Conservation (phyloP, 2,329 filamentous ascomycete genomes). For the Gliomastix tumulicola region DNA sequence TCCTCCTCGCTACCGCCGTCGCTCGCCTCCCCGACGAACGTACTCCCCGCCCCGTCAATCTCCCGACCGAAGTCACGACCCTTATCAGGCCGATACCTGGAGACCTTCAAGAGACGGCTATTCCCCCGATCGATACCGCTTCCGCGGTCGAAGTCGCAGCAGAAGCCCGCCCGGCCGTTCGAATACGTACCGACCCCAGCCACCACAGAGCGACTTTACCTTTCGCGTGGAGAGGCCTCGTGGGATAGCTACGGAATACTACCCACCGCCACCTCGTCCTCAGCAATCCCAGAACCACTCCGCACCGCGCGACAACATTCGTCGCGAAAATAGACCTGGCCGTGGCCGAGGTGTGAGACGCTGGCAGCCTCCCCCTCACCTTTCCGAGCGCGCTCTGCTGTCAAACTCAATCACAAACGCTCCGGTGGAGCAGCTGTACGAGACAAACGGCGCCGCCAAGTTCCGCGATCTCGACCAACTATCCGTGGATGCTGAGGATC, state of each 20-base stretch:
- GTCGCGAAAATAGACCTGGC: constrained; percentile 10
- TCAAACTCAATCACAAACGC: constrained; percentile 30
- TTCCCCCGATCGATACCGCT: too few relatives aligned
- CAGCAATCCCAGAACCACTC: not conserved
- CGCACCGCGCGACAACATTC: constrained; percentile 4
- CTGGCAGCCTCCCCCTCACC: constrained; percentile 29
- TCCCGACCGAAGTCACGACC: too few relatives aligned
- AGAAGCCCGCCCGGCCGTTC: not conserved
- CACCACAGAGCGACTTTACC: constrained; percentile 44
- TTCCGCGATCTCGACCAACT: constrained; percentile 50
- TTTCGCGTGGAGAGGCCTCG: constrained; percentile 47
- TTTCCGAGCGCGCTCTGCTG: constrained; percentile 43
- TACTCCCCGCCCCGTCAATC: too few relatives aligned
- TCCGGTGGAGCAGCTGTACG: constrained; percentile 38
- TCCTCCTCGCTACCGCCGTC: too few relatives aligned
- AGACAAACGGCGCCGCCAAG: constrained; percentile 36
- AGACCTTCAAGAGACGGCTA: too few relatives aligned
- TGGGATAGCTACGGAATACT: constrained; percentile 37
- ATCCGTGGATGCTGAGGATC: constrained; percentile 52
- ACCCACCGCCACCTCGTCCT: too few relatives aligned
- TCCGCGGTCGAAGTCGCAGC: too few relatives aligned
- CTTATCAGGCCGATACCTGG: too few relatives aligned
- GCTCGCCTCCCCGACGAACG: too few relatives aligned
- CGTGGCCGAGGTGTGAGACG: constrained; percentile 16
- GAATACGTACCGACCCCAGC: constrained; percentile 16